Percentiles rank a stretch among this genome's conserved stretches.
These are phyloP conservation scores for Wickerhamiella azymoides DNA, from an alignment of 805 yeast species.

Conservation along the genomic window DNA sequence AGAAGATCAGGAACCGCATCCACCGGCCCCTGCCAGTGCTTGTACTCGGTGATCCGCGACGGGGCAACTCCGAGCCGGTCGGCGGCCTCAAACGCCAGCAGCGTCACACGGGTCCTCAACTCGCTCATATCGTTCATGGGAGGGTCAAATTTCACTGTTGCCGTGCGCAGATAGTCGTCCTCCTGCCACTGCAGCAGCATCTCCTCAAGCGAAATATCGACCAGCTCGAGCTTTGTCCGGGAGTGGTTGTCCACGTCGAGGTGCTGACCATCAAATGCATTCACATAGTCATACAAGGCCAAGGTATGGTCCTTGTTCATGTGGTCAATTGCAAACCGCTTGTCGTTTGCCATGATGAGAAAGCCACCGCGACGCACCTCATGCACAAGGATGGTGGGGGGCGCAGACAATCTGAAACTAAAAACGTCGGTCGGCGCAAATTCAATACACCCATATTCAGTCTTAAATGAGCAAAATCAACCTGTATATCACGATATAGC, in stretches of 20 bases:
- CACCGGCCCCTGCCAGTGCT: constrained; percentile 3
- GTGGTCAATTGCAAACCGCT: constrained; percentile 6
- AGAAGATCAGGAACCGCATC: not conserved
- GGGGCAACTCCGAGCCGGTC: constrained; percentile 1
- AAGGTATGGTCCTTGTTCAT: constrained; percentile 7
- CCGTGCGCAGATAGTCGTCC: not conserved
- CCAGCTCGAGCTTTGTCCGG: not conserved
- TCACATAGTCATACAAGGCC: constrained; percentile 4
- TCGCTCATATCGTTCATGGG: not conserved
- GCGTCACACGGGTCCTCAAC: not conserved
- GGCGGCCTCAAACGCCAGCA: constrained; percentile 3
- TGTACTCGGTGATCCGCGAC: not conserved
- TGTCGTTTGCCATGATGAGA: not conserved
- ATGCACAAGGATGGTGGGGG: no score
- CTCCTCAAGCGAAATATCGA: not conserved
- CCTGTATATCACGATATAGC: no score
- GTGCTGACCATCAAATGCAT: constrained; percentile 2
- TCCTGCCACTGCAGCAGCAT: constrained; percentile 2
- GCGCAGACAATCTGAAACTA: no score
- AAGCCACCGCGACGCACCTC: not conserved
- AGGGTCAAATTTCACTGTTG: not conserved
- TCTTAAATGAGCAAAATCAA: no score
- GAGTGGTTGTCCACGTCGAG: constrained; percentile 2
- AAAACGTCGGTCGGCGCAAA: no score
- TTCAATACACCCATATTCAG: no score